Percentiles rank a stretch among this genome's conserved stretches.
These are phyloP conservation scores for Trichosporon sp. DNA, from an alignment of 1,284 basidiomycete genomes.

Conservation along the genomic window DNA sequence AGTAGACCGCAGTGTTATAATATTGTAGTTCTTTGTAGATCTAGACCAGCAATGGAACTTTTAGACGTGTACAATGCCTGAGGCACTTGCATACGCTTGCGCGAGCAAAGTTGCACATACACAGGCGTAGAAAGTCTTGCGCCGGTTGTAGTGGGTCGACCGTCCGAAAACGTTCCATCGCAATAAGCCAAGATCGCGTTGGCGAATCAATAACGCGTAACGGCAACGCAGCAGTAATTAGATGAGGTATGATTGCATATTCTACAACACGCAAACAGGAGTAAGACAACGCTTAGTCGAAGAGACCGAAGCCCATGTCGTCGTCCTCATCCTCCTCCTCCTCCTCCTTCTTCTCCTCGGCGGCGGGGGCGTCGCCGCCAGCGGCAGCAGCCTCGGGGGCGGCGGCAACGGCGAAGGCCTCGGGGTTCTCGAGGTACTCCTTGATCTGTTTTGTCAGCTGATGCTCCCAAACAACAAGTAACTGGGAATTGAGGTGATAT, in stretches of 20 bases:
- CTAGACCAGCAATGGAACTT: constrained; percentile 2
- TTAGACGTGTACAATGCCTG: neutral
- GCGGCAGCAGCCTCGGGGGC: constrained; percentile 58
- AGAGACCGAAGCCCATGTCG: constrained; percentile 70
- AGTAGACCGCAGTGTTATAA: neutral
- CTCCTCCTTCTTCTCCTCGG: constrained; percentile 56
- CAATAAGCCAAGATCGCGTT: no score
- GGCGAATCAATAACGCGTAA: neutral
- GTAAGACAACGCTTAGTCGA: constrained; percentile 60
- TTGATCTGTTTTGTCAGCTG: constrained; percentile 62
- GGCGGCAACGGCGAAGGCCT: constrained; percentile 82
- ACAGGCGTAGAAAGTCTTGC: neutral
- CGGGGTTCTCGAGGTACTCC: constrained; percentile 94
- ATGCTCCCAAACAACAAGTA: neutral
- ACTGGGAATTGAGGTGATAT: neutral
- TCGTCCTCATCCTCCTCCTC: constrained; percentile 70
- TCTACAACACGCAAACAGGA: constrained; percentile 15
- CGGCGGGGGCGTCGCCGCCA: constrained; percentile 55
- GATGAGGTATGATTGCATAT: constrained; percentile 14
- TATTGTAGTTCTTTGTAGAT: constrained; percentile 1
- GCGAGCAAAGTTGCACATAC: neutral
- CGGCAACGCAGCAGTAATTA: neutral
- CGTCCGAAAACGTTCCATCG: no score
- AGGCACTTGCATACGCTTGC: neutral
- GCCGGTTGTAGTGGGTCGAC: no score